Evolutionary conservation across 352 stramenopile species (phyloP).

Genomic region (Phytophthora fragariaefolia): DNA sequence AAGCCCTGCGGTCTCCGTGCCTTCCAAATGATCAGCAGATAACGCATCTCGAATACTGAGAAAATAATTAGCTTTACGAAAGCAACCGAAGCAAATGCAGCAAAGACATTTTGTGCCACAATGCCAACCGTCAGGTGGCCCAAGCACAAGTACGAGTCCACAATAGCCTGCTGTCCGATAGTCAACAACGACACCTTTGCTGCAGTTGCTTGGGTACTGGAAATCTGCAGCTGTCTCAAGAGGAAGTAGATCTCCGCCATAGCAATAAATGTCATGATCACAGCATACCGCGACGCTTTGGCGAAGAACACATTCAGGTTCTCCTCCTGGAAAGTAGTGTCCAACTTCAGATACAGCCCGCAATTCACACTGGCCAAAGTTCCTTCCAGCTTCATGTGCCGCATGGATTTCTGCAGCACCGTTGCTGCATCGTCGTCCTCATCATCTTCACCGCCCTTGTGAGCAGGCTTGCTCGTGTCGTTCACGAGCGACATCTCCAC

Average conservation of each 20-base stretch:
- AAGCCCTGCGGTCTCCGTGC: slow-evolving; percentile 89
- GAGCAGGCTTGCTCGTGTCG: slow-evolving; percentile 25
- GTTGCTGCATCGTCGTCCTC: slow-evolving; percentile 47
- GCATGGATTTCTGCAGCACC: slow-evolving; percentile 46
- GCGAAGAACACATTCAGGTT: slow-evolving; percentile 87
- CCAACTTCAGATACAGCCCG: slow-evolving; percentile 74
- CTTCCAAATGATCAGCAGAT: slow-evolving; percentile 97
- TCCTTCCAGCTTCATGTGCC: slow-evolving; percentile 58
- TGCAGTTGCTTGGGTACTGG: slow-evolving; percentile 83
- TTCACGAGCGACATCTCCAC: slow-evolving; percentile 78
- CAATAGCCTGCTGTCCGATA: slow-evolving; percentile 86
- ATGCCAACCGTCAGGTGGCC: slow-evolving; percentile 96
- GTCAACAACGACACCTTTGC: slow-evolving; percentile 84
- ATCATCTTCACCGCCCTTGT: slow-evolving; percentile 28
- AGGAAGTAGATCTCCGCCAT: slow-evolving; percentile 90
- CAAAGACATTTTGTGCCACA: slow-evolving; percentile 95
- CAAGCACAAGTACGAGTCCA: slow-evolving; percentile 96
- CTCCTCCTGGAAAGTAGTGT: slow-evolving; percentile 82
- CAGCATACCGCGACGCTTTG: slow-evolving; percentile 78
- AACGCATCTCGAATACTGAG: slow-evolving; percentile 99
- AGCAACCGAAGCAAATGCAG: slow-evolving; percentile 94
- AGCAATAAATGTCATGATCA: slow-evolving; percentile 88
- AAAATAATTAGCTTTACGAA: slow-evolving; percentile 99
- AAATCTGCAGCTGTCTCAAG: slow-evolving; percentile 85
- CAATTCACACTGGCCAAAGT: slow-evolving; percentile 83